Evolutionary conservation across 345 rosid species (phyloP).

Genomic region (Eucalyptus brandiana): DNA sequence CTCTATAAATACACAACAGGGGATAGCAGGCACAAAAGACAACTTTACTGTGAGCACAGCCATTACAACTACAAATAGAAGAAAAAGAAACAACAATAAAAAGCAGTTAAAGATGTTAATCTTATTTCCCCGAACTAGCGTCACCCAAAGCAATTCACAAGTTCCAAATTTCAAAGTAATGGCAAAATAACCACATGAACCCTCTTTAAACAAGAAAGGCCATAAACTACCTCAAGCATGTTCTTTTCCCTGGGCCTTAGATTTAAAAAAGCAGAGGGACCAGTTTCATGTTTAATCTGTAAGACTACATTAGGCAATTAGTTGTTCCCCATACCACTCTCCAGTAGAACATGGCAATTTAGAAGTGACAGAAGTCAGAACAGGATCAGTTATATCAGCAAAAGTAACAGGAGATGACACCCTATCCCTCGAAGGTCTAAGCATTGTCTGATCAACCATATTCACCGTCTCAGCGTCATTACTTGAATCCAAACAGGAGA

Average conservation of each 20-base stretch:
- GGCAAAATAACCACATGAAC: not conserved
- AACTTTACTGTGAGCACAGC: not conserved
- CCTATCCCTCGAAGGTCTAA: not conserved
- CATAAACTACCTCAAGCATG: not conserved
- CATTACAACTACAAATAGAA: not conserved
- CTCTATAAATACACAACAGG: not conserved
- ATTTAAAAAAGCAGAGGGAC: not conserved
- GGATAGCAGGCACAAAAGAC: not conserved
- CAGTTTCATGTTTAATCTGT: not conserved
- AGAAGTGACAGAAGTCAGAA: not conserved
- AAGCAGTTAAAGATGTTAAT: not conserved
- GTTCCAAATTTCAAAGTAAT: not conserved
- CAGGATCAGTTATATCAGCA: not conserved
- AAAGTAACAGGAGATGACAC: not conserved
- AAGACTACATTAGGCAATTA: not conserved
- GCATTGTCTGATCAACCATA: not conserved
- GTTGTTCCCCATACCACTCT: not conserved
- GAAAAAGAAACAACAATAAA: not conserved
- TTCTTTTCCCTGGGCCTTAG: not conserved
- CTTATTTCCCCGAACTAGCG: not conserved
- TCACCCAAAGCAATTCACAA: not conserved
- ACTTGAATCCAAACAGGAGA: not conserved
- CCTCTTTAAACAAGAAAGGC: not conserved
- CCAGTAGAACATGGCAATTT: not conserved
- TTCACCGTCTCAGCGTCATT: not conserved